Evolutionary conservation across 805 yeast species (phyloP).

Genomic region (Brettanomyces bruxellensis): DNA sequence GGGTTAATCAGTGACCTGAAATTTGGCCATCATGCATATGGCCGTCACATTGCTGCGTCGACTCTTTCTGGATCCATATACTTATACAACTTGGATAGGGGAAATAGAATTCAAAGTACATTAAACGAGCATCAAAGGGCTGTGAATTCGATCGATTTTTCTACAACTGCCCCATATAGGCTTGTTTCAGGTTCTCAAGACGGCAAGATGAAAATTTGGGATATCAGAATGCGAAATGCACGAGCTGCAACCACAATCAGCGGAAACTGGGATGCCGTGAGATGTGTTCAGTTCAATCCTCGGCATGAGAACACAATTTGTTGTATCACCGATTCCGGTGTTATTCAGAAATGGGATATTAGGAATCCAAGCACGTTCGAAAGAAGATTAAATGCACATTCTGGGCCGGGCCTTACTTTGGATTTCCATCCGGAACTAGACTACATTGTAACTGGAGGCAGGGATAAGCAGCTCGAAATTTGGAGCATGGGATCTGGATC

Average conservation of each 20-base stretch:
- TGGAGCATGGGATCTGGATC: constrained; percentile 50
- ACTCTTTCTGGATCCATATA: constrained; percentile 40
- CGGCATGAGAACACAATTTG: constrained; percentile 51
- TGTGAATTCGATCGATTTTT: constrained; percentile 35
- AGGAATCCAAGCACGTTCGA: constrained; percentile 58
- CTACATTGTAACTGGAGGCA: constrained; percentile 82
- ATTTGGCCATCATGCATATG: constrained; percentile 32
- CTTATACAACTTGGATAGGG: constrained; percentile 21
- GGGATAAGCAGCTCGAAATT: constrained; percentile 74
- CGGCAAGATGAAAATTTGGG: constrained; percentile 73
- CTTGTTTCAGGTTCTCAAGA: constrained; percentile 68
- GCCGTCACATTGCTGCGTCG: constrained; percentile 33
- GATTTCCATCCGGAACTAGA: constrained; percentile 85
- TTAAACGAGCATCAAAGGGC: constrained; percentile 37
- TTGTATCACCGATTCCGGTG: constrained; percentile 83
- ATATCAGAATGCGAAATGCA: constrained; percentile 38
- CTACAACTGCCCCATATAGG: constrained; percentile 28
- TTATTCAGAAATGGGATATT: constrained; percentile 80
- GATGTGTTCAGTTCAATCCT: constrained; percentile 45
- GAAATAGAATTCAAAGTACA: constrained; percentile 20
- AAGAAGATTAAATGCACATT: constrained; percentile 74
- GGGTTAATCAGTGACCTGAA: constrained; percentile 35
- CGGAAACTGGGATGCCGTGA: constrained; percentile 64
- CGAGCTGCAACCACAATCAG: constrained; percentile 43
- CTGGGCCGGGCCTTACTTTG: constrained; percentile 81